Percentiles rank a stretch among this genome's conserved stretches.
Evolutionary conservation across 345 rosid species (phyloP).

Genomic region (Eucalyptus marginata): DNA sequence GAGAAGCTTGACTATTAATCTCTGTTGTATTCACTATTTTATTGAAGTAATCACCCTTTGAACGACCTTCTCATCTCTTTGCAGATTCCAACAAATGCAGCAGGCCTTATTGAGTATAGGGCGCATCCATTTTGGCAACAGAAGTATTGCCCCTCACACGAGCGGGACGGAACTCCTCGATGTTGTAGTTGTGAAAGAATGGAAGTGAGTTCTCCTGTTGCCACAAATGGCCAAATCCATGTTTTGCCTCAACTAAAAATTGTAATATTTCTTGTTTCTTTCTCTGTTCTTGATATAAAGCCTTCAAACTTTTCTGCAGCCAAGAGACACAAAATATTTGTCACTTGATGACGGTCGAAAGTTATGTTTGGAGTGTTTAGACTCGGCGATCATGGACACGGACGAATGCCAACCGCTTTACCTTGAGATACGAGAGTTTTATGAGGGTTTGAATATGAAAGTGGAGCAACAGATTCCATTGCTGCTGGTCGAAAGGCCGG

Average conservation of each 20-base stretch:
- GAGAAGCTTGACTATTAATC: background rate
- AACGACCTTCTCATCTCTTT: background rate
- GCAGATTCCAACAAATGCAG: constrained; percentile 77
- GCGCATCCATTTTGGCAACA: constrained; percentile 95
- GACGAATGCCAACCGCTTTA: constrained; percentile 45
- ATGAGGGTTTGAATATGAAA: constrained; percentile 43
- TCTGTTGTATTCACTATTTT: background rate
- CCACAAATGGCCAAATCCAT: background rate
- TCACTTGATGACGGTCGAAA: constrained; percentile 45
- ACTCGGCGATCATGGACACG: constrained; percentile 38
- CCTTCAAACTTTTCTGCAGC: constrained; percentile 1
- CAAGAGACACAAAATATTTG: constrained; percentile 20
- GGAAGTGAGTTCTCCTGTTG: constrained; percentile 53
- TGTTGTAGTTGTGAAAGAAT: constrained; percentile 97
- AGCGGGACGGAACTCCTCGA: constrained; percentile 80
- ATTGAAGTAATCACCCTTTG: background rate
- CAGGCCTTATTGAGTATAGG: constrained; percentile 82
- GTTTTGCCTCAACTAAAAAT: background rate
- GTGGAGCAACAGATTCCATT: constrained; percentile 36
- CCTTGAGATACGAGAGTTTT: constrained; percentile 33
- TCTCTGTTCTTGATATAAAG: background rate
- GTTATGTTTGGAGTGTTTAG: constrained; percentile 36
- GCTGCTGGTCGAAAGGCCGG: constrained; percentile 46
- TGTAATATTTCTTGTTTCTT: background rate
- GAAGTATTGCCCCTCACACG: constrained; percentile 96